phyloP scores from a whole-genome alignment of 2,329 filamentous ascomycete genomes.

The Colletotrichum agaves region DNA sequence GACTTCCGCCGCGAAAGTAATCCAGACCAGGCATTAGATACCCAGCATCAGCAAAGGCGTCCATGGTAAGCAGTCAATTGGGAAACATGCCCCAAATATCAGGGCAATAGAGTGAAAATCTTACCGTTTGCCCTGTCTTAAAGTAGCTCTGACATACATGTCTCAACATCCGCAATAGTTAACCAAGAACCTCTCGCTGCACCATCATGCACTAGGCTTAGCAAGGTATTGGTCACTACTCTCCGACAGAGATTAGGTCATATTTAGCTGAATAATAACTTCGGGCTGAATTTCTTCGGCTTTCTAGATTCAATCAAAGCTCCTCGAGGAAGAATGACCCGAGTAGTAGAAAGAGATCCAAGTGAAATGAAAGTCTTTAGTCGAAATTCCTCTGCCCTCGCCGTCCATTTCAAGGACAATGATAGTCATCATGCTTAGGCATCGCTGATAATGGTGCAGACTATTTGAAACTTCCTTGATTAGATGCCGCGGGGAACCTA shows the following conservation, averaged over 20 bases:
- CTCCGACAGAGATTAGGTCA: fast-evolving
- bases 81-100: background rate
- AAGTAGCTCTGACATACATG: background rate
- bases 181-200: background rate
- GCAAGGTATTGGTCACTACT: background rate
- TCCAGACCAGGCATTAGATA: background rate
- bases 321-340: no score
- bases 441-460: no score
- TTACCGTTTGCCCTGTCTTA: background rate
- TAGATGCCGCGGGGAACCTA: no score
- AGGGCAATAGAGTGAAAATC: background rate
- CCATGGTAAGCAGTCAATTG: background rate
- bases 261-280: background rate
- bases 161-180: background rate
- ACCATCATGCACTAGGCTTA: background rate
- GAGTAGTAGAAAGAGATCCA: no score
- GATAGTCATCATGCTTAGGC: no score
- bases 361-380: no score
- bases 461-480: no score
- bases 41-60: background rate
- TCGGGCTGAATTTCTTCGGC: no score
- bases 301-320: no score
- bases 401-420: no score
- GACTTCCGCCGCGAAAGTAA: background rate
- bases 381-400: no score